Base-by-base conservation (phyloP, 805 yeast genomes). In the Schwanniomyces sp. region DNA sequence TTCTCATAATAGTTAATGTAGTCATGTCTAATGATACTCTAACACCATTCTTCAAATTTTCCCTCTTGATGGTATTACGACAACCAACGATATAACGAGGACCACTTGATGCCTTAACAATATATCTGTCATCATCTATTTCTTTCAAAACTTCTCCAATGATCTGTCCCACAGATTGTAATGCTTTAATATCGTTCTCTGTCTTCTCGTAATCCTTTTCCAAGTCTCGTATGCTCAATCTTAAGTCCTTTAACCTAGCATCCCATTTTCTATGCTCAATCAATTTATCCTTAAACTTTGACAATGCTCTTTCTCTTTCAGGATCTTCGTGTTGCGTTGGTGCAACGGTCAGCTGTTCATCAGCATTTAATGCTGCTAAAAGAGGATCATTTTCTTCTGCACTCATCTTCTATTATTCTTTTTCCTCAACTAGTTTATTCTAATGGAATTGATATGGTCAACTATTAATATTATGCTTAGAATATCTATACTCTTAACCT, bases 31-130 rank as follows among this genome's bases (percentile, higher is more conserved):
- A 76, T 12, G 99, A 94, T 40, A 94, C 99, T 65, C 99, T 82
- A 18, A 91, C 91, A 43, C 99, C 99, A 67, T 91, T 95, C 69
- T 88, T 85, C 61, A 94, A 78, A 51, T 80, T 81, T 40, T 85
- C 87, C 59, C 88, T 84, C 63, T 87, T 88, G 64, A 94, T 89
- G 29, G 96, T 87, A 66, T 91, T 91, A 63, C 99, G 84, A 68
- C 96, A 94, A 39, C 98, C 98, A 43, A 94, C 99, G 56, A 94
- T 94, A 66, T 94, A 94, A 62, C 99, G 81, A 39, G 99, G 99
- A 4, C 99, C 99, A 40, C 94, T 86, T 11, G 96, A 87, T 1
- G 98, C 97, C 74, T 92, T 92, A 43, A 94, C 98, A 54, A 92
- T 92, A 66, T 85, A 94, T 58, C 96, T 78, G 64, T 94, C 99